phyloP scores from a whole-genome alignment of 768 basidiomycete species.

The Mrakia hoshinonis region DNA sequence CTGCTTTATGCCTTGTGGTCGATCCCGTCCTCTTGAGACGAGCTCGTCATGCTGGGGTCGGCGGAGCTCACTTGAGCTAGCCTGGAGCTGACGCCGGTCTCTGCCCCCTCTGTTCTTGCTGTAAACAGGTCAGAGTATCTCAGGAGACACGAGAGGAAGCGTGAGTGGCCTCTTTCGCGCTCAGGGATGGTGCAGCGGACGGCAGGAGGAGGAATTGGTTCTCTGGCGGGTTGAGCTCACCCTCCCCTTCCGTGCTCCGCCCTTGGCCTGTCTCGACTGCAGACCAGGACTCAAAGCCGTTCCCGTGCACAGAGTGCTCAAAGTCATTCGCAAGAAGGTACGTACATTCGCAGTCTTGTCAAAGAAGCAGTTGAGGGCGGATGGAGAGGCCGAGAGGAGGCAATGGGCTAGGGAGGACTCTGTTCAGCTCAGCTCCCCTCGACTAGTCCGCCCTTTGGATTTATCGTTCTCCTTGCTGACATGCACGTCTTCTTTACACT shows the following conservation, averaged over 20 bases:
- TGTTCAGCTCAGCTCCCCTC: too few relatives aligned
- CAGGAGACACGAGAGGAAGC: slow-evolving; percentile 20
- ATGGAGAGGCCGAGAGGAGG: not conserved
- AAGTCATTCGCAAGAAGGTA: slow-evolving; percentile 22
- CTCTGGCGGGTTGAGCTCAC: not conserved
- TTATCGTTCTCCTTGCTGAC: too few relatives aligned
- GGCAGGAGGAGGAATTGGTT: not conserved
- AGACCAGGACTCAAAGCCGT: slow-evolving; percentile 22
- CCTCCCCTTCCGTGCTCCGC: not conserved
- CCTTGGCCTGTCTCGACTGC: not conserved
- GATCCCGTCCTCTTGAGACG: not conserved
- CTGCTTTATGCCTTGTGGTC: too few relatives aligned
- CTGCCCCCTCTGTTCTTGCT: not conserved
- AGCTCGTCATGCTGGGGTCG: not conserved
- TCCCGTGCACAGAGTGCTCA: slow-evolving; percentile 19
- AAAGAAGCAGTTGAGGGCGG: not conserved
- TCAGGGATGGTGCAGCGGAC: too few relatives aligned
- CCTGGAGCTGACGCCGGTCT: not conserved
- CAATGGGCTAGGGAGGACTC: too few relatives aligned
- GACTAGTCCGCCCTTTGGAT: too few relatives aligned
- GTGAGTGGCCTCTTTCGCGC: not conserved
- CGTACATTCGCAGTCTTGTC: not conserved
- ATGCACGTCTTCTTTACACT: too few relatives aligned
- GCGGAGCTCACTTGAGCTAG: not conserved
- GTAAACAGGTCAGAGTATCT: slow-evolving; percentile 12